A percentile compares a stretch with the other conserved stretches of the same genome.
Evolutionary conservation across 2,329 filamentous ascomycete genomes (phyloP).

Genomic region (Claviceps africana): DNA sequence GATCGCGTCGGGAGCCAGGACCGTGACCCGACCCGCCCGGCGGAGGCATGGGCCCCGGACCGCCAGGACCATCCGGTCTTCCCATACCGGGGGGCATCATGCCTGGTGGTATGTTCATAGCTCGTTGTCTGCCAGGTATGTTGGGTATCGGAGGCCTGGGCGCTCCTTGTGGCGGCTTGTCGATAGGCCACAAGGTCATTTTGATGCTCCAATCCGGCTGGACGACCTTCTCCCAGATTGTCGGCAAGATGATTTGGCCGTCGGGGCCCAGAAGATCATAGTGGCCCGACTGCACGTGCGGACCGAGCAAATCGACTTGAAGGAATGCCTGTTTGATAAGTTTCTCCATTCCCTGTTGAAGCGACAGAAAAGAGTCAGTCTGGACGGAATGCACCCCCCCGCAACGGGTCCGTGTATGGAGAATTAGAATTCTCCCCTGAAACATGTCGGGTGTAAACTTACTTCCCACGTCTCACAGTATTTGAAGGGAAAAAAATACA

Average conservation of each 20-base stretch:
- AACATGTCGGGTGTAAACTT: slow-evolving; percentile 21
- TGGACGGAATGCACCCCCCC: neutral
- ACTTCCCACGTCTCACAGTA: slow-evolving; percentile 75
- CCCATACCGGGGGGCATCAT: slow-evolving; percentile 1
- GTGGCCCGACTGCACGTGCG: slow-evolving; percentile 62
- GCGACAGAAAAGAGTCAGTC: slow-evolving; percentile 5
- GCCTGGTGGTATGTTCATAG: slow-evolving; percentile 2
- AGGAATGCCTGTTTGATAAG: slow-evolving; percentile 74
- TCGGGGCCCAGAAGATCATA: slow-evolving; percentile 70
- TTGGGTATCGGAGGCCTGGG: slow-evolving; percentile 4
- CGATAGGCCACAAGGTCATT: slow-evolving; percentile 47
- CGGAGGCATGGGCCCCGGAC: slow-evolving; percentile 3
- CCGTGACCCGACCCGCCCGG: slow-evolving; percentile 7
- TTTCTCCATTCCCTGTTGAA: slow-evolving; percentile 65
- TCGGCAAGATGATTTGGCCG: slow-evolving; percentile 67
- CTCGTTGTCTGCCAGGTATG: slow-evolving; percentile 3
- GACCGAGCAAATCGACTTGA: slow-evolving; percentile 62
- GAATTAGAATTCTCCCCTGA: neutral
- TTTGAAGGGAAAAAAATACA: slow-evolving; percentile 84
- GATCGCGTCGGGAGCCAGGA: neutral
- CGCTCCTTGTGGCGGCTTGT: slow-evolving; percentile 18
- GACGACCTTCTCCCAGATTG: slow-evolving; percentile 67
- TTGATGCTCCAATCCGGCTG: slow-evolving; percentile 51
- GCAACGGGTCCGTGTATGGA: neutral
- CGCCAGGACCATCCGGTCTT: slow-evolving; percentile 4